These are phyloP conservation scores for Claviceps sp. DNA, from an alignment of 2,329 filamentous ascomycete genomes.

Conservation along the genomic window DNA sequence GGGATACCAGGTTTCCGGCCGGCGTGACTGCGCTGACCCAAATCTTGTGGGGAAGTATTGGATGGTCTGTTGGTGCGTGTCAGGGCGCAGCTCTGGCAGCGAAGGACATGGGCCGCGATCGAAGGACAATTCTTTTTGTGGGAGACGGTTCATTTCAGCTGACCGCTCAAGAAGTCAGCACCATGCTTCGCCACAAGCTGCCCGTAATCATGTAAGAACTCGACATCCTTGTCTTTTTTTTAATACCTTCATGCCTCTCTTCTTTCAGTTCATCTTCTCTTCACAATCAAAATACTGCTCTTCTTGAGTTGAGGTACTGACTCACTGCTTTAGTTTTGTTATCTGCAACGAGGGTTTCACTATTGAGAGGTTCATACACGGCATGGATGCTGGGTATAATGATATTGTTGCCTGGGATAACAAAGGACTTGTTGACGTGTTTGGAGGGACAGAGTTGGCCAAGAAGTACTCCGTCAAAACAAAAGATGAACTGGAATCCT, in stretches of 20 bases:
- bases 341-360: constrained; percentile 85
- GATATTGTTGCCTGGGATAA: constrained; percentile 67
- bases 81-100: constrained; percentile 61
- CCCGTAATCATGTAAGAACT: constrained; percentile 57
- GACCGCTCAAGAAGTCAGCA: constrained; percentile 71
- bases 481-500: constrained; percentile 50
- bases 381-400: constrained; percentile 68
- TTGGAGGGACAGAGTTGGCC: constrained; percentile 49
- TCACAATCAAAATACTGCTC: not conserved
- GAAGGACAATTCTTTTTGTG: constrained; percentile 71
- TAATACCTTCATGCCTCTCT: not conserved
- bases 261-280: not conserved
- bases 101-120: constrained; percentile 44
- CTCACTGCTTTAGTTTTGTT: constrained; percentile 43
- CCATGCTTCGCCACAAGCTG: constrained; percentile 64
- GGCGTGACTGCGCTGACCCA: constrained; percentile 72
- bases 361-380: constrained; percentile 80
- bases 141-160: constrained; percentile 81
- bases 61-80: constrained; percentile 45
- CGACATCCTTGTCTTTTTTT: too few species aligned
- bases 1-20: constrained; percentile 67
- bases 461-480: constrained; percentile 57
- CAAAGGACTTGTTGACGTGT: constrained; percentile 52
- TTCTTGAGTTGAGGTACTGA: not conserved
- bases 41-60: constrained; percentile 58